Conservation (phyloP, 495 filamentous ascomycete species). For the Aspergillus coremiiformis region DNA sequence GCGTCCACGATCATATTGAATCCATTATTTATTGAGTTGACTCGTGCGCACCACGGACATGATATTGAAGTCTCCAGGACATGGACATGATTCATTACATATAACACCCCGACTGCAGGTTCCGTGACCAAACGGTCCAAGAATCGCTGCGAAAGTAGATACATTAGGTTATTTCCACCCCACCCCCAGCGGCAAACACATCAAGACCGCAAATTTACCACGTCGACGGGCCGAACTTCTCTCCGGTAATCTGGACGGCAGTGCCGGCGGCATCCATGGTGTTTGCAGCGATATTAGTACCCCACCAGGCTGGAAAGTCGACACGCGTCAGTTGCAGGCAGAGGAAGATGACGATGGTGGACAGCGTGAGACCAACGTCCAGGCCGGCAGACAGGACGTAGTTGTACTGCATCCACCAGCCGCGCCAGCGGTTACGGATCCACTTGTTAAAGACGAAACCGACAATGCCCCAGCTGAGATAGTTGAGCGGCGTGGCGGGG, state of each 20-base stretch:
- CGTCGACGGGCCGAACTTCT: slow-evolving; percentile 52
- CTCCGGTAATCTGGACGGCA: slow-evolving; percentile 36
- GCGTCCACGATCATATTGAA: too few relatives aligned
- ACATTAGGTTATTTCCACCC: neutral
- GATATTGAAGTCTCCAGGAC: too few relatives aligned
- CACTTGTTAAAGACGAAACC: slow-evolving; percentile 61
- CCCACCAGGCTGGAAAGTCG: slow-evolving; percentile 57
- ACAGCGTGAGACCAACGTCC: slow-evolving; percentile 58
- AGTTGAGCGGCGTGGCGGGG: slow-evolving; percentile 48
- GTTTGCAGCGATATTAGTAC: slow-evolving; percentile 42
- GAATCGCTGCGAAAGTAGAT: neutral
- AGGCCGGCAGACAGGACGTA: slow-evolving; percentile 68
- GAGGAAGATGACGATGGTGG: slow-evolving; percentile 65
- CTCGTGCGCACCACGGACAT: too few relatives aligned
- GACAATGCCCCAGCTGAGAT: slow-evolving; percentile 58
- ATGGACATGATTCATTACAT: too few relatives aligned
- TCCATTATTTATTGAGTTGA: too few relatives aligned
- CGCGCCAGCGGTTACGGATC: slow-evolving; percentile 52
- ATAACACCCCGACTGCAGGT: too few relatives aligned
- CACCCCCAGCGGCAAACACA: neutral
- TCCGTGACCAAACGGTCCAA: neutral
- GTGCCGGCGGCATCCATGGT: slow-evolving; percentile 39
- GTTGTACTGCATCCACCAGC: slow-evolving; percentile 76
- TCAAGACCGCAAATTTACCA: slow-evolving; percentile 27
- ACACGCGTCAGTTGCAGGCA: slow-evolving; percentile 49